Base-by-base conservation (phyloP, 148 eudicot genomes). In the Simmondsia chinensis region DNA sequence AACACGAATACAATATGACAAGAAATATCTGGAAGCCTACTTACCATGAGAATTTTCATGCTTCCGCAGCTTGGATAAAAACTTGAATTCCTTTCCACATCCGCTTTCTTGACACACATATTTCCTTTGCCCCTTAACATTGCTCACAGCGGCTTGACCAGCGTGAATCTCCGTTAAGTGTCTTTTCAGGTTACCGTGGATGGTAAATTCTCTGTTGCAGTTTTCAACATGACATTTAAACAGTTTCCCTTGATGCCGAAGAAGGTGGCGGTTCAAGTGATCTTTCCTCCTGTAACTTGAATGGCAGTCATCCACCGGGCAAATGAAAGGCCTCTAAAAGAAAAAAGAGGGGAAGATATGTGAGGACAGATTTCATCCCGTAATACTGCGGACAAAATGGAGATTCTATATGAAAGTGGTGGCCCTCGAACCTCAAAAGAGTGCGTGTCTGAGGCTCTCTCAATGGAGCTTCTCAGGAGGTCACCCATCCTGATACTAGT, bases 391-490 rank as follows among this genome's bases (percentile, higher is more conserved):
- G 7, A 17, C 18, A 43, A 63, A 44, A 67, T 43, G 4, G 47
- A 36, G 21, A 47, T 3, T 41, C 53, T 57, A 14, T 49, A 57
- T 25, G 66, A 61, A 11, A 48, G 13, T 6, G 35, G 36, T 15
- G 28, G 18, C 28, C 16, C 17, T 40, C 61, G 50, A 64, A 64
- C 63, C 69, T 56, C 57, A 35, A 36, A 20, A 28, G 30, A 41
- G 69, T 56, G 69, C 69, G 69, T 56, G 69, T 43, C 17, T 24
- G 69, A 64, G 69, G 69, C 69, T 64, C 30, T 30, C 99, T 77
- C 79, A 89, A 77, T 48, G 87, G 99, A 85, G 74, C 99, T 91
- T 91, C 99, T 64, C 99, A 91, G 94, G 89, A 69, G 80, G 99
- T 91, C 96, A 50, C 95, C 94, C 94, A 39, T 46, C 94, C 99